phyloP scores from a whole-genome alignment of 31 red algal genomes.

The Endocladia muricata region DNA sequence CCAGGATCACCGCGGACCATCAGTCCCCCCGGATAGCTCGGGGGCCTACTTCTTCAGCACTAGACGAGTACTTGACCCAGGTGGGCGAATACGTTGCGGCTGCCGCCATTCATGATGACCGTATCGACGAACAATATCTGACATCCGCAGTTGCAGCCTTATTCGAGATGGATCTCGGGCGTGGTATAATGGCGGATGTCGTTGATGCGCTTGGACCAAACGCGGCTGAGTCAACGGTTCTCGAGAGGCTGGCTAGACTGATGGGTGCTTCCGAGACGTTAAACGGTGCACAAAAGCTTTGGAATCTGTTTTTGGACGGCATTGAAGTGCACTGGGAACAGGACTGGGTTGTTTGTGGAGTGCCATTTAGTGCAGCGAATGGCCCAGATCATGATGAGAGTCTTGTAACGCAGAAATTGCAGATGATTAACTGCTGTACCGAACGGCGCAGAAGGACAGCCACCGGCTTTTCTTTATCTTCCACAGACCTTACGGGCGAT shows the following conservation, averaged over 20 bases:
- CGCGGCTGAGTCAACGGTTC: conserved; percentile 35
- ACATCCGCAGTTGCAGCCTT: conserved; percentile 48
- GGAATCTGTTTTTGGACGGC: conserved; percentile 70
- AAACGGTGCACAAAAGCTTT: conserved; percentile 34
- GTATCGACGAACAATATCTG: conserved; percentile 61
- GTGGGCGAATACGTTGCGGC: conserved; percentile 44
- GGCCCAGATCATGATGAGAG: conserved; percentile 50
- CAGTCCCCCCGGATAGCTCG: not conserved
- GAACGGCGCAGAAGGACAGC: conserved; percentile 20
- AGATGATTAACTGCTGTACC: conserved; percentile 70
- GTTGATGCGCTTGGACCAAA: conserved; percentile 58
- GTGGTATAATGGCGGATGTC: conserved; percentile 60
- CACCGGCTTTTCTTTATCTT: not conserved
- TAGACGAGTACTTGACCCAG: conserved; percentile 43
- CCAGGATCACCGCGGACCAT: not conserved
- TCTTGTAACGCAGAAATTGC: conserved; percentile 62
- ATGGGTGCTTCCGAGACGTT: conserved; percentile 37
- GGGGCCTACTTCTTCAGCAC: conserved; percentile 9
- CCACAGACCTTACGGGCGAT: not conserved
- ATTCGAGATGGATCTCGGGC: conserved; percentile 54
- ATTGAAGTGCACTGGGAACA: conserved; percentile 67
- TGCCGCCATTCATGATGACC: conserved; percentile 43
- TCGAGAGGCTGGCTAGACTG: conserved; percentile 36
- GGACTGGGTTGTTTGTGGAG: conserved; percentile 45
- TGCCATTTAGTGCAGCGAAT: conserved; percentile 37